Evolutionary conservation across 495 filamentous ascomycete genomes (phyloP).

Genomic region (Copromyces sp.): DNA sequence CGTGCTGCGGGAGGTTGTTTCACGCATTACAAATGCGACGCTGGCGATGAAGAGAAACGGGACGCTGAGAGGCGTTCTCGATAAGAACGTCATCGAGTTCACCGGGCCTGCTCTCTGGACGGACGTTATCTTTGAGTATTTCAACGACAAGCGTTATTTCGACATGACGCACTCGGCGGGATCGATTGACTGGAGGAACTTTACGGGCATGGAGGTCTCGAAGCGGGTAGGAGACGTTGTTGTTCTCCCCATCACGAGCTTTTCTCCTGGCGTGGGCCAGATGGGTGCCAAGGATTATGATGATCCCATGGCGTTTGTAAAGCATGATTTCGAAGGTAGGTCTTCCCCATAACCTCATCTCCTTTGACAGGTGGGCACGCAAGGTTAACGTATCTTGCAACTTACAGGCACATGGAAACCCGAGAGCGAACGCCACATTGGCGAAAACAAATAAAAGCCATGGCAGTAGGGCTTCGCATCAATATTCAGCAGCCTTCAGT

Average conservation of each 20-base stretch:
- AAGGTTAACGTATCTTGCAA: conserved; percentile 10
- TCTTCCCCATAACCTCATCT: background rate
- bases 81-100: conserved; percentile 87
- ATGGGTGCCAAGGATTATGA: conserved; percentile 89
- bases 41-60: conserved; percentile 64
- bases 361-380: background rate
- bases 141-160: conserved; percentile 88
- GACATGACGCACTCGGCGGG: conserved; percentile 59
- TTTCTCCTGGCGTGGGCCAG: conserved; percentile 87
- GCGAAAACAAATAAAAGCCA: conserved; percentile 21
- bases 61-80: conserved; percentile 49
- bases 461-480: background rate
- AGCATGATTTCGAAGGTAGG: conserved; percentile 91
- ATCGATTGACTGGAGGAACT: conserved; percentile 77
- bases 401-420: conserved; percentile 69
- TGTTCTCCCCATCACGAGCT: conserved; percentile 90
- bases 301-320: conserved; percentile 95
- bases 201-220: conserved; percentile 70
- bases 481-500: background rate
- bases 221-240: conserved; percentile 93
- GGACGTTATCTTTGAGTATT: conserved; percentile 80
- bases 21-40: conserved; percentile 73
- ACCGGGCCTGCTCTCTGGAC: conserved; percentile 95
- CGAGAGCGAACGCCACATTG: conserved; percentile 53
- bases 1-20: conserved; percentile 76